Base-by-base conservation (phyloP, 2,329 filamentous ascomycete genomes). In the Ophiostoma novo-ulmi region DNA sequence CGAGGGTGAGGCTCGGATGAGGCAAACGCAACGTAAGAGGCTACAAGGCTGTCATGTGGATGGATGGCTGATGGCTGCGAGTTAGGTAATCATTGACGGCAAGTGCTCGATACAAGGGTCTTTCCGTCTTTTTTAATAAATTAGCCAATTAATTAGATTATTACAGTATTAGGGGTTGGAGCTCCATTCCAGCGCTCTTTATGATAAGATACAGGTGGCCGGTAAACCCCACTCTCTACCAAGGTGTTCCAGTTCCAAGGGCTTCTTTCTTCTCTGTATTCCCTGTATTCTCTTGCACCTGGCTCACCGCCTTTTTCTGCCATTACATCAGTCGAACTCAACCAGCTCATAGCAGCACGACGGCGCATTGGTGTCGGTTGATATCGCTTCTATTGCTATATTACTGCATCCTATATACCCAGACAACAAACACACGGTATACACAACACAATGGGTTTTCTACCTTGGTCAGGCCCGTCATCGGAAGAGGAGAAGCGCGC, bases 401-500 rank as follows among this genome's bases (percentile, higher is more conserved):
- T n/a, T 20, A 0, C 17, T n/a, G 17, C 7, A 48, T 48, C 5
- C 5, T 7, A 48, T 48, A 48, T 48, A 48, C 44, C 8, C 44
- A 5, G n/a, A 48, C 3, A 17, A 48, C 41, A 48, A 14, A n/a
- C 44, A 48, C 17, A n/a, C 44, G 10, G 10, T 13, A 39, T 10
- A 10, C 11, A 39, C 39, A 55, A 20, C 39, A 70, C 77, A 73
- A 85, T 87, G 85, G 84, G 82, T 75, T 75, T 87, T 72, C 83
- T 87, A 78, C 80, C 80, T 73, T 10, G 73, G 68, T 73, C 71
- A 69, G 70, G 69, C 44, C 71, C 80, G 71, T 75, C 80, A 70
- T 79, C 82, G 35, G 74, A 77, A 26, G 79, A 80, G 67, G 78
- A 80, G 73, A 84, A 84, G 79, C 82, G 82, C 75, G 84, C 82